These are phyloP conservation scores for Euphorbia tirucalli DNA, from an alignment of 345 rosid genomes.

Conservation along the genomic window DNA sequence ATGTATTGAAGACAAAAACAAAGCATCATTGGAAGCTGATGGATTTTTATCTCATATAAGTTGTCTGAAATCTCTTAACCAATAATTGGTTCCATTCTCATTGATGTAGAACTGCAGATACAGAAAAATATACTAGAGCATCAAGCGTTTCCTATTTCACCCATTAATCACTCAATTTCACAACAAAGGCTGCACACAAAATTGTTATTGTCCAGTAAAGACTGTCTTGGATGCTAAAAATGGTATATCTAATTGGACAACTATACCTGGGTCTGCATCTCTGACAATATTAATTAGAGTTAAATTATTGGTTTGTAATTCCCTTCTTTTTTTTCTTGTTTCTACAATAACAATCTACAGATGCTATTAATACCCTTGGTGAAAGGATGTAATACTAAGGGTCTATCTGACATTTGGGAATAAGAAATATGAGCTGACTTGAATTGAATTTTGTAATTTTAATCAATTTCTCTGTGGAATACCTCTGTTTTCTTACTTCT, in stretches of 20 bases:
- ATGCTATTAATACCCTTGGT: neutral
- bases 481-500: neutral
- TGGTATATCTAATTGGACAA: neutral
- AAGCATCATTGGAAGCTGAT: neutral
- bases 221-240: neutral
- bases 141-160: neutral
- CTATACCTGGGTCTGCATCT: no score
- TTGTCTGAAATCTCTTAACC: neutral
- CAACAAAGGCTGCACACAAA: neutral
- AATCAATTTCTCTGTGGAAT: neutral
- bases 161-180: neutral
- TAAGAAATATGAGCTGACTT: neutral
- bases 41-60: neutral
- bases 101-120: neutral
- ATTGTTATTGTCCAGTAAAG: neutral
- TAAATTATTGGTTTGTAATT: neutral
- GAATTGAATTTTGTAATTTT: neutral
- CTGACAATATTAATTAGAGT: neutral
- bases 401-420: neutral
- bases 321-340: neutral
- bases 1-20: neutral
- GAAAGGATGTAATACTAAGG: neutral
- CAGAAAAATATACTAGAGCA: neutral
- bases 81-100: neutral
- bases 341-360: neutral